Evolutionary conservation across 805 yeast genomes (phyloP).

Genomic region (Kregervanrija delftensis): DNA sequence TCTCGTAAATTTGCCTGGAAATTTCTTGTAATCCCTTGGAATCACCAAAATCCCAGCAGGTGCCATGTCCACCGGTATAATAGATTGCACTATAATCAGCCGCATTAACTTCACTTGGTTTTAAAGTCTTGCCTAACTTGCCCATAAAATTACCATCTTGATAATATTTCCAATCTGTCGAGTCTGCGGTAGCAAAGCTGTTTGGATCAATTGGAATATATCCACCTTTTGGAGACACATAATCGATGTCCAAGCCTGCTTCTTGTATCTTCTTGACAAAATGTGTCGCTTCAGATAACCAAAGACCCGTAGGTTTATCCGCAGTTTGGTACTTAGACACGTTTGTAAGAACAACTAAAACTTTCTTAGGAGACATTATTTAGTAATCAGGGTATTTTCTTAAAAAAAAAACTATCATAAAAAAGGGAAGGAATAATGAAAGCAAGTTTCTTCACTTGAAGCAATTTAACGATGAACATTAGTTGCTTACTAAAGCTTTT

Average conservation of each 20-base stretch:
- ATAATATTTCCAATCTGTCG: not conserved
- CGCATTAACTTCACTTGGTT: slow-evolving; percentile 41
- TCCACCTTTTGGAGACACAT: slow-evolving; percentile 1
- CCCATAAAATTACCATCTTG: not conserved
- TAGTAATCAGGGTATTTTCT: too few species aligned
- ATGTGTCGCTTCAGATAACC: not conserved
- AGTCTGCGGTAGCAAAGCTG: not conserved
- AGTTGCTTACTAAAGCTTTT: too few species aligned
- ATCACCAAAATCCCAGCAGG: slow-evolving; percentile 48
- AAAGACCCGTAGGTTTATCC: not conserved
- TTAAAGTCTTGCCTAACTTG: slow-evolving; percentile 8
- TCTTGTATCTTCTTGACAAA: not conserved
- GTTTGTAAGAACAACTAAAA: not conserved
- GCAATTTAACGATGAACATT: too few species aligned
- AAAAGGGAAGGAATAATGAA: too few species aligned
- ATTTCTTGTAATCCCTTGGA: slow-evolving; percentile 40
- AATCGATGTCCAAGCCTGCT: not conserved
- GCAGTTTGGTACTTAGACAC: not conserved
- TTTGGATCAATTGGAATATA: not conserved
- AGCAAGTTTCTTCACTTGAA: too few species aligned
- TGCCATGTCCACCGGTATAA: slow-evolving; percentile 65
- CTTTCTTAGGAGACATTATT: not conserved
- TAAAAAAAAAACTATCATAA: too few species aligned
- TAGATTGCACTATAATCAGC: slow-evolving; percentile 47
- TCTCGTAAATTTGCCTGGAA: slow-evolving; percentile 39